A percentile compares a stretch with the other conserved stretches of the same genome.
Conservation (phyloP, 768 basidiomycete genomes). For the Leccinum barrowsii region DNA sequence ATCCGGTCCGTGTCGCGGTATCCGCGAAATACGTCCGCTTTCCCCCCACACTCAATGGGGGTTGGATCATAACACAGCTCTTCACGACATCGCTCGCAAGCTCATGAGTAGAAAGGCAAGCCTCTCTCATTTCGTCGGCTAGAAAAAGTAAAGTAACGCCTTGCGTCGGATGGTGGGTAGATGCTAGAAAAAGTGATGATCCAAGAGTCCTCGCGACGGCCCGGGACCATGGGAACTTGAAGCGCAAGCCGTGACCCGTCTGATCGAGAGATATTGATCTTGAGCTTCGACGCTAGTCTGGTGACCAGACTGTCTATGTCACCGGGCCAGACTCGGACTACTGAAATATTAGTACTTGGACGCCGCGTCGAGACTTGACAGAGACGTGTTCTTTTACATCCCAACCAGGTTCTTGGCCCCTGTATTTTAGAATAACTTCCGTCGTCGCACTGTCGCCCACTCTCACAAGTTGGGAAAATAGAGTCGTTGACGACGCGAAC, state of each 20-base stretch:
- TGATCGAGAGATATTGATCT: slow-evolving; percentile 29
- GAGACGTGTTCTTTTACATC: not conserved
- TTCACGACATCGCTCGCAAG: not conserved
- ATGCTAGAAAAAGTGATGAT: slow-evolving; percentile 21
- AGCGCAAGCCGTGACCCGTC: slow-evolving; percentile 19
- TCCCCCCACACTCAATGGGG: too few species aligned
- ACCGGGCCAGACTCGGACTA: too few species aligned
- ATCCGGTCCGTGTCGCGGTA: too few species aligned
- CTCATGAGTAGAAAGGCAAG: not conserved
- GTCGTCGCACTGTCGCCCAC: not conserved
- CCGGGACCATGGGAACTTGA: slow-evolving; percentile 17
- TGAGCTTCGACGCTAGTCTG: too few species aligned
- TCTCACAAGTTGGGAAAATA: not conserved
- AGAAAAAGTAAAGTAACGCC: not conserved
- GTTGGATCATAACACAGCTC: not conserved
- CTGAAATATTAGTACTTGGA: too few species aligned
- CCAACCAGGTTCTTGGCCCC: not conserved
- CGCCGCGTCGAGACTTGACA: not conserved
- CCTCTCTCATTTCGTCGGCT: not conserved
- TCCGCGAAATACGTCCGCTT: too few species aligned
- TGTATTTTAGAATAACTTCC: not conserved
- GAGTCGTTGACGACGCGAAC: not conserved
- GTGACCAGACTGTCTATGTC: too few species aligned
- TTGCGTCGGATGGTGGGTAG: not conserved
- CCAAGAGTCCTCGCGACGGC: too few species aligned